These are phyloP conservation scores for Aphanocladium album DNA, from an alignment of 2,329 filamentous ascomycete species.

Conservation along the genomic window DNA sequence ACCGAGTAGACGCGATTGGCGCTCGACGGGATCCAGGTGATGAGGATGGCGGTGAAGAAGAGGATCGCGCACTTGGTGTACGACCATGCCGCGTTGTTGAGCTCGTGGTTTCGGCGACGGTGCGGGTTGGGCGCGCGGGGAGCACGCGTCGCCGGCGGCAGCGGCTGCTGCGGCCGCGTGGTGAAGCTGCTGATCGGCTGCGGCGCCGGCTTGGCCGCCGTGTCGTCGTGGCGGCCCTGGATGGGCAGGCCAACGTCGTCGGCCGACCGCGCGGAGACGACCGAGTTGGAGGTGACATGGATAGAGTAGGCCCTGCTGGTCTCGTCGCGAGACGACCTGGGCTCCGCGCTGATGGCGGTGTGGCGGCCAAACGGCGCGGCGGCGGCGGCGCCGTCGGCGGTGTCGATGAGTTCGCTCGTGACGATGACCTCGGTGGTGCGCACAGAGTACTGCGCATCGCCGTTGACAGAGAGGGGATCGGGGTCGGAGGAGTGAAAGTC, in stretches of 20 bases:
- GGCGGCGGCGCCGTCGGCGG: neutral
- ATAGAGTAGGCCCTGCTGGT: slow-evolving; percentile 35
- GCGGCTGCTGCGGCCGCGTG: slow-evolving; percentile 17
- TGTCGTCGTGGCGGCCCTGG: slow-evolving; percentile 19
- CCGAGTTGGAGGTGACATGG: slow-evolving; percentile 32
- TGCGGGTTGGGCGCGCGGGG: slow-evolving; percentile 18
- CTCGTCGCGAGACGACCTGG: neutral
- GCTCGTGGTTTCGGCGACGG: slow-evolving; percentile 41
- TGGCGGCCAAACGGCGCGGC: slow-evolving; percentile 18
- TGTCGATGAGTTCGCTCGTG: slow-evolving; percentile 12
- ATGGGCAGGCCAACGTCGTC: slow-evolving; percentile 25
- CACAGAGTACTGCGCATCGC: slow-evolving; percentile 34
- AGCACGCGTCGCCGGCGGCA: too few relatives aligned
- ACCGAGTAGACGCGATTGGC: slow-evolving; percentile 72
- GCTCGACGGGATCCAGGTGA: slow-evolving; percentile 74
- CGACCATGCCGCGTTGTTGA: slow-evolving; percentile 60
- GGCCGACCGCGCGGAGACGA: neutral
- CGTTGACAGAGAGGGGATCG: slow-evolving; percentile 34
- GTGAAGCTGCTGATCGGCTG: slow-evolving; percentile 16
- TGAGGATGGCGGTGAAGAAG: slow-evolving; percentile 65
- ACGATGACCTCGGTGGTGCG: slow-evolving; percentile 41
- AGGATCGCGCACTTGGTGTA: slow-evolving; percentile 67
- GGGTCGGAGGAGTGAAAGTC: slow-evolving; percentile 46
- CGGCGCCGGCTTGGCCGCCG: slow-evolving; percentile 11
- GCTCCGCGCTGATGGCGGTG: slow-evolving; percentile 8